Evolutionary conservation across 2,329 filamentous ascomycete species (phyloP), one percentile per base, ranked within the genome.

Genomic region (Didymella glomerata): DNA sequence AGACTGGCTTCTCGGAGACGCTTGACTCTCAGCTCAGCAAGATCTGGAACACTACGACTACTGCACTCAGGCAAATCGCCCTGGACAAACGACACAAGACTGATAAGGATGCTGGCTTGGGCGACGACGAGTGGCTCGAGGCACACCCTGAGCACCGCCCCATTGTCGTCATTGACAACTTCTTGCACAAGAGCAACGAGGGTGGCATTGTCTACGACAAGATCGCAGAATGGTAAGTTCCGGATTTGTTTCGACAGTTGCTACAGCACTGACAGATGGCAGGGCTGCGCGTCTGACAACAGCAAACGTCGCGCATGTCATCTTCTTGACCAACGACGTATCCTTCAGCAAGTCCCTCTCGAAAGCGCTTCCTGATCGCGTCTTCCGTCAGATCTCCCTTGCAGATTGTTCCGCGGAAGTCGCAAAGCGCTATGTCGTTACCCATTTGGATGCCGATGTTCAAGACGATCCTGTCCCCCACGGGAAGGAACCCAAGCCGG

Each of bases 1-100:
- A 98, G 78, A 91, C 93, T 6, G 93, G 93, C 8, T 97, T 98
- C 73, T 96, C 92, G 0, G 94, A 97, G 74, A 97, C 93, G 0
- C 81, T 97, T 27, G 94, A 97, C 72, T 89, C 90, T 0, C 93
- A 98, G 69, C 80, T 98, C 16, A 88, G 86, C 74, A 97, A 97
- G 78, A 97, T 98, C 48, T 88, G 92, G 78, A 90, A 92, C 69
- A 96, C 91, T 34, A 92, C 93, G 0, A 88, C 90, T 0, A 85
- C 85, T 0, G 93, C 94, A 1, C 82, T 98, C 55, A 93, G 91
- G 70, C 82, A 88, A 48, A 90, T 96, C 48, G 90, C 90, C 0
- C 79, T 97, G 4, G 85, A 90, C 13, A 82, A 80, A 5, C 86
- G 91, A 24, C 85, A 85, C 52, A 93, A 90, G 72, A 82, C 86